Evolutionary conservation across 2,329 filamentous ascomycete genomes (phyloP), one percentile per base, ranked within the genome.

Genomic region (Arthrobotrys conoides): DNA sequence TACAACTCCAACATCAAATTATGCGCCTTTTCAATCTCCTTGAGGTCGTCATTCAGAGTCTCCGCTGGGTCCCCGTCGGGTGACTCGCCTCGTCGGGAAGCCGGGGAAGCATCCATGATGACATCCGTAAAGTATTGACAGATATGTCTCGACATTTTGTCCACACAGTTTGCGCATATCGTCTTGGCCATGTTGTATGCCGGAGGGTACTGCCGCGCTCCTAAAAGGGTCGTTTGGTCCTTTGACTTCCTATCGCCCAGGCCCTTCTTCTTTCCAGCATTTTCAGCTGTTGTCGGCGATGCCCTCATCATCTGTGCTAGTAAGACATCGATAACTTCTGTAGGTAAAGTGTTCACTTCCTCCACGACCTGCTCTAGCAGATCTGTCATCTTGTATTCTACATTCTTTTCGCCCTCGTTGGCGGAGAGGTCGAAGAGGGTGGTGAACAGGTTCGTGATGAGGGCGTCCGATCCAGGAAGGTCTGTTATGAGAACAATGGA

Each of bases 101-200:
- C 80, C 16, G 87, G 89, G 44, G 91, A 94, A 2, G 94, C 92
- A 83, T 97, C 94, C 79, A 98, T 90, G 73, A 99, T 96, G 65
- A 98, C 94, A 71, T 97, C 94, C 84, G 94, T 97, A 84, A 99
- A 99, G 84, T 98, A 99, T 83, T 97, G 94, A 81, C 93, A 95
- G 71, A 98, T 91, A 81, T 96, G 93, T 79, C 94, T 91, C 0
- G 93, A 91, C 95, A 99, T 97, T 85, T 96, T 96, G 81, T 97
- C 95, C 0, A 93, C 90, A 81, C 91, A 96, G 18, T 89, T 89
- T 82, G 94, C 96, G 86, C 96, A 99, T 53, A 99, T 91, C 1
- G 92, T 93, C 85, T 96, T 97, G 22, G 96, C 95, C 92, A 98
- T 97, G 83, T 96, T 92, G 85, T 99, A 99, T 0, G 96, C 94